Conservation (phyloP, 2,329 filamentous ascomycete species). For the Colletotrichum limetticola region DNA sequence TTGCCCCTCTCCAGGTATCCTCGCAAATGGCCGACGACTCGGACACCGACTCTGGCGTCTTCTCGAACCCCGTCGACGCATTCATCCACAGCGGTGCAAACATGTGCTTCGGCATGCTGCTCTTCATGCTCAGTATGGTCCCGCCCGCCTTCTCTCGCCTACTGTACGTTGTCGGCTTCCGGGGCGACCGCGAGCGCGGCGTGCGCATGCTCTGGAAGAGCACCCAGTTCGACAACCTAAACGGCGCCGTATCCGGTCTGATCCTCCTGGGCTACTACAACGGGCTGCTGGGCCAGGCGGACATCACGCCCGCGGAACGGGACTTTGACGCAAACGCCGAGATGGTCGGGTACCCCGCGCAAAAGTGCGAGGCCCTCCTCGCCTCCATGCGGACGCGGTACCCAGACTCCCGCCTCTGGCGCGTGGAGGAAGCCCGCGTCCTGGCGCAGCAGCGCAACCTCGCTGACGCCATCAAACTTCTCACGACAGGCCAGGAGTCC, state of each 20-base stretch:
- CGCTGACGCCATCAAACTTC: constrained; percentile 72
- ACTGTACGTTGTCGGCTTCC: constrained; percentile 89
- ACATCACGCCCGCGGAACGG: constrained; percentile 78
- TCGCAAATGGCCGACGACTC: constrained; percentile 27
- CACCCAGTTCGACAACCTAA: constrained; percentile 86
- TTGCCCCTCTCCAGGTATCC: constrained; percentile 25
- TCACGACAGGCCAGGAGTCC: constrained; percentile 69
- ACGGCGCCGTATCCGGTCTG: constrained; percentile 89
- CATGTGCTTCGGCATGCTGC: constrained; percentile 88
- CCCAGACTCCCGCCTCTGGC: constrained; percentile 86
- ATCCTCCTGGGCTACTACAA: constrained; percentile 90
- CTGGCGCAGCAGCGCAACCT: constrained; percentile 74
- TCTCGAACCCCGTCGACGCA: constrained; percentile 81
- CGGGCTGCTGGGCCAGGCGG: constrained; percentile 83
- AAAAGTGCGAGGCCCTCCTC: constrained; percentile 75
- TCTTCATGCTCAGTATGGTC: constrained; percentile 90
- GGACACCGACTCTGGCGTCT: constrained; percentile 49
- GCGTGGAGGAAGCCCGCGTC: constrained; percentile 87
- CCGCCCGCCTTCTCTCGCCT: constrained; percentile 91
- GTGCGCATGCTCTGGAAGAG: constrained; percentile 91
- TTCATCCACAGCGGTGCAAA: constrained; percentile 92
- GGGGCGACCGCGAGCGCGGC: constrained; percentile 85
- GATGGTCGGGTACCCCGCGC: constrained; percentile 77
- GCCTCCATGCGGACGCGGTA: constrained; percentile 80
- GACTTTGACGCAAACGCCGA: constrained; percentile 65